These are phyloP conservation scores for Chrysoporthe cubensis DNA, from an alignment of 2,329 filamentous ascomycete species.

Conservation along the genomic window DNA sequence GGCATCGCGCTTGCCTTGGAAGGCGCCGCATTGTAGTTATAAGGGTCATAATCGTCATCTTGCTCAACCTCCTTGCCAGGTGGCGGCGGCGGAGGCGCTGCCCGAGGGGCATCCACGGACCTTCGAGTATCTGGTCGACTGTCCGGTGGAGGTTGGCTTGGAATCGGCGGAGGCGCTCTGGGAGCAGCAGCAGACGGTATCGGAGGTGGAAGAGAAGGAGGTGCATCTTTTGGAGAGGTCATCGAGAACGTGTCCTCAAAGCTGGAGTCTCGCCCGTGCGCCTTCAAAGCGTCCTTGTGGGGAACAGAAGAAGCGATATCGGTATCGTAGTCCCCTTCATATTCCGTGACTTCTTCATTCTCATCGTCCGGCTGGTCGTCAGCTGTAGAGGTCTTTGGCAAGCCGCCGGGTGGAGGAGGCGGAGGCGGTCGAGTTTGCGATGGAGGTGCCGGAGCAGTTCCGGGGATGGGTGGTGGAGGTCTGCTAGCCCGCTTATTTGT, in stretches of 20 bases:
- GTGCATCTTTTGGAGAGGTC: constrained; percentile 57
- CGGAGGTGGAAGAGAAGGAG: constrained; percentile 57
- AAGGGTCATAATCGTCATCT: constrained; percentile 73
- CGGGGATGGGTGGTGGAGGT: constrained; percentile 64
- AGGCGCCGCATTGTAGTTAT: constrained; percentile 52
- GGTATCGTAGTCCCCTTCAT: constrained; percentile 97
- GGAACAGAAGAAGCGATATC: constrained; percentile 94
- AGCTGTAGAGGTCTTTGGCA: constrained; percentile 63
- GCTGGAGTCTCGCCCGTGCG: constrained; percentile 77
- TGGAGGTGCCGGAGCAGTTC: constrained; percentile 51
- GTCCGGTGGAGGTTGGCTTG: constrained; percentile 57
- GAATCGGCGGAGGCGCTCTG: constrained; percentile 61
- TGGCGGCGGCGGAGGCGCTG: constrained; percentile 68
- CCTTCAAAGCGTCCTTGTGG: constrained; percentile 89
- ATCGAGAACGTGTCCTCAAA: constrained; percentile 69
- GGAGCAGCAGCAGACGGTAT: constrained; percentile 59
- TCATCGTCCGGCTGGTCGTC: constrained; percentile 65
- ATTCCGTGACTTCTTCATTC: constrained; percentile 85
- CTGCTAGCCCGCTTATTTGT: constrained; percentile 59
- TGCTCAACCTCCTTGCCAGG: constrained; percentile 46
- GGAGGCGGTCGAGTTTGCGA: constrained; percentile 66
- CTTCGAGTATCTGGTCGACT: constrained; percentile 54
- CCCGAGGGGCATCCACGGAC: constrained; percentile 73
- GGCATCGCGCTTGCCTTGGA: constrained; percentile 34
- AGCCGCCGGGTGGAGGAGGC: constrained; percentile 63